A percentile compares a stretch with the other conserved stretches of the same genome.
Evolutionary conservation across 176 grass and related monocot species (phyloP).

Genomic region (Stipa capillata): DNA sequence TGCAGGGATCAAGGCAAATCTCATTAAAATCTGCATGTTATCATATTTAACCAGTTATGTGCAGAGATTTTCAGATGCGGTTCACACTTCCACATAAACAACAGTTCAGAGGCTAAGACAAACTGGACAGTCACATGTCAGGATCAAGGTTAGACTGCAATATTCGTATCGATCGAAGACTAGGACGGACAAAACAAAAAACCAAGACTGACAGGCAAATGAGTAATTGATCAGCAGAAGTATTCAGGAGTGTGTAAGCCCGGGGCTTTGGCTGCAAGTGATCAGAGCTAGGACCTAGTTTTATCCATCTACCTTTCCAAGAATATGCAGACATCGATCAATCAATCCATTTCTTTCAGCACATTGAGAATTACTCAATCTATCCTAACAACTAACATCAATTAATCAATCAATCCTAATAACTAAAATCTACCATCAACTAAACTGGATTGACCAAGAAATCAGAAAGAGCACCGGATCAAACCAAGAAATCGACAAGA

Average conservation of each 20-base stretch:
- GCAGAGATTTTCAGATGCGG: background rate
- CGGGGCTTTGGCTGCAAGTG: background rate
- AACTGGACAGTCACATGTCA: constrained; percentile 1
- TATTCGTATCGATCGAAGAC: constrained; percentile 3
- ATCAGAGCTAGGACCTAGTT: background rate
- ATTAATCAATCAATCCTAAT: too few relatives aligned
- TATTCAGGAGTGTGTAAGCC: too few relatives aligned
- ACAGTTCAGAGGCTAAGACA: constrained; percentile 4
- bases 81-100: background rate
- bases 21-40: background rate
- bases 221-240: too few relatives aligned
- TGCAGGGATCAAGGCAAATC: constrained; percentile 20
- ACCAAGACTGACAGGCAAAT: background rate
- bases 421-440: too few relatives aligned
- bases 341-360: too few relatives aligned
- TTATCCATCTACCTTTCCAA: background rate
- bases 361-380: too few relatives aligned
- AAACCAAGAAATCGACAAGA: too few relatives aligned
- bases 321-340: background rate
- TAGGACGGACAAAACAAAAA: background rate
- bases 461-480: too few relatives aligned
- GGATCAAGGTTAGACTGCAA: too few relatives aligned
- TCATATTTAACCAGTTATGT: background rate
- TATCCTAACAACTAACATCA: too few relatives aligned
- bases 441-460: too few relatives aligned